A percentile compares a stretch with the other conserved stretches of the same genome.
Conservation (phyloP, 2,329 filamentous ascomycete genomes). For the Tolypocladium capitatum region DNA sequence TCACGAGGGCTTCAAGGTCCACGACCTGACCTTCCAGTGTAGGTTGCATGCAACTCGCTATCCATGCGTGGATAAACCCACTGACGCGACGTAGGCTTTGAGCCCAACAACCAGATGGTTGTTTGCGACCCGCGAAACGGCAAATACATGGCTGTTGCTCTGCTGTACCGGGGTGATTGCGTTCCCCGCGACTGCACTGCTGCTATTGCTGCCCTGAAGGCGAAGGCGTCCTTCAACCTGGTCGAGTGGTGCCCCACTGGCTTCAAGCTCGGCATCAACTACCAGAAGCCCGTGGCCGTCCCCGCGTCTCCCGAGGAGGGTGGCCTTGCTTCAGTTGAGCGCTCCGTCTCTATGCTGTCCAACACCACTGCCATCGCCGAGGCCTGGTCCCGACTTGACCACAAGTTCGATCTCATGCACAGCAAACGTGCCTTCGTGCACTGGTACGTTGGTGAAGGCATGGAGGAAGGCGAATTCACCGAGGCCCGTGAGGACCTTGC, state of each 20-base stretch:
- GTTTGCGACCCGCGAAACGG: slow-evolving; percentile 61
- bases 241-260: slow-evolving; percentile 66
- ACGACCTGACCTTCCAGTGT: slow-evolving; percentile 65
- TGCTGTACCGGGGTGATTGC: slow-evolving; percentile 59
- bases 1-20: slow-evolving; percentile 79
- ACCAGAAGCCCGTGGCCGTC: slow-evolving; percentile 52
- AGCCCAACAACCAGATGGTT: slow-evolving; percentile 70
- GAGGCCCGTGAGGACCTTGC: slow-evolving; percentile 79
- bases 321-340: slow-evolving; percentile 47
- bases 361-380: slow-evolving; percentile 64
- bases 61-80: neutral
- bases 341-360: slow-evolving; percentile 57
- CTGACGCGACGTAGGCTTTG: slow-evolving; percentile 42
- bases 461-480: slow-evolving; percentile 85
- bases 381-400: slow-evolving; percentile 58
- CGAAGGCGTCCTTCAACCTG: slow-evolving; percentile 59
- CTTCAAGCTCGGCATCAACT: slow-evolving; percentile 67
- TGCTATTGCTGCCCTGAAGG: slow-evolving; percentile 54
- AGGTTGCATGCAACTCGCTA: slow-evolving; percentile 17
- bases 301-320: slow-evolving; percentile 40
- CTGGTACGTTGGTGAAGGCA: slow-evolving; percentile 79
- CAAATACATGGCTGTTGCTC: slow-evolving; percentile 64
- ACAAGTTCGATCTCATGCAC: slow-evolving; percentile 71
- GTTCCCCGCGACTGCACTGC: slow-evolving; percentile 57
- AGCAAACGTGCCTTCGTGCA: slow-evolving; percentile 65